phyloP scores from a whole-genome alignment of 768 basidiomycete genomes.

The Amanita pallidorosea region DNA sequence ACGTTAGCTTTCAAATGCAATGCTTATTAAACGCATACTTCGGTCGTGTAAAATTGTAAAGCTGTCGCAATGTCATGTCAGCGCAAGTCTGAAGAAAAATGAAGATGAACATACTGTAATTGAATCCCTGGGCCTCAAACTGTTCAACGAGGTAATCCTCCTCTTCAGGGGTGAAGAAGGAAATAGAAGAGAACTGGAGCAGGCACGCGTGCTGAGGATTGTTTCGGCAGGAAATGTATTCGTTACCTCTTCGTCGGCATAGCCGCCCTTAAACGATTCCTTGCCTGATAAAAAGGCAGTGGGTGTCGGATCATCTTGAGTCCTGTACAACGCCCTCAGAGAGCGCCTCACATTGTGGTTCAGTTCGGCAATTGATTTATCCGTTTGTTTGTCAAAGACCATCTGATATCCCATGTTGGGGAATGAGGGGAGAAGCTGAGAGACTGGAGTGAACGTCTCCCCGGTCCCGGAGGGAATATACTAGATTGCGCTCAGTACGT shows the following conservation, averaged over 20 bases:
- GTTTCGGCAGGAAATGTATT: not conserved
- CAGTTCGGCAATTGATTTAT: constrained; percentile 41
- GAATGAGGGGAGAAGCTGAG: constrained; percentile 25
- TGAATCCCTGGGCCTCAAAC: constrained; percentile 46
- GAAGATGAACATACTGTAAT: constrained; percentile 34
- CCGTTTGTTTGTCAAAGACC: constrained; percentile 44
- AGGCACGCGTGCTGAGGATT: not conserved
- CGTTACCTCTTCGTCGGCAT: constrained; percentile 34
- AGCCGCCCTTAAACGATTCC: constrained; percentile 43
- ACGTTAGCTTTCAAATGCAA: no score
- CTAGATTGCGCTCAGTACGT: constrained; percentile 22
- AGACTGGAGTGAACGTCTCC: constrained; percentile 35
- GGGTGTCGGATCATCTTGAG: constrained; percentile 45
- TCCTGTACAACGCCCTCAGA: constrained; percentile 45
- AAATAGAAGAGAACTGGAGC: constrained; percentile 45
- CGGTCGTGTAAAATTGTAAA: constrained; percentile 52
- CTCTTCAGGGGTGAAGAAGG: constrained; percentile 48
- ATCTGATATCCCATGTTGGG: constrained; percentile 54
- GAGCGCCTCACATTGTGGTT: constrained; percentile 44
- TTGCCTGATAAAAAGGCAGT: constrained; percentile 37
- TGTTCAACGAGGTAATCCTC: constrained; percentile 65
- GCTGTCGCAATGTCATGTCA: constrained; percentile 23
- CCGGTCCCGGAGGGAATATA: constrained; percentile 39
- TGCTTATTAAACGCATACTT: constrained; percentile 24
- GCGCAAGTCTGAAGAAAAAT: not conserved